Conservation (phyloP, 164 flowering plant species). For the Platanus orientalis region DNA sequence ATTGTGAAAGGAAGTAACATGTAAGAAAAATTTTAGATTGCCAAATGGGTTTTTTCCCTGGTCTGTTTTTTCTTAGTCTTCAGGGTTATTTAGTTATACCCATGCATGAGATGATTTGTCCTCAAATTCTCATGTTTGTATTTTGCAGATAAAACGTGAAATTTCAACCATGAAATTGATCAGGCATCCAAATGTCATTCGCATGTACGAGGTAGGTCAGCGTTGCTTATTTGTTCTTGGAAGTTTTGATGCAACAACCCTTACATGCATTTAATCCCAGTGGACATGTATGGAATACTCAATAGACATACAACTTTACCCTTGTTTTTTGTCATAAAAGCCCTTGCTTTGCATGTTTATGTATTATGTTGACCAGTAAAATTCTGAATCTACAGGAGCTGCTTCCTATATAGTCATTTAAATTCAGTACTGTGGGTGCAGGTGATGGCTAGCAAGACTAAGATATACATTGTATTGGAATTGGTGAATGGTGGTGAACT, state of each 20-base stretch:
- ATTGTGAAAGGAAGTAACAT: too few species aligned
- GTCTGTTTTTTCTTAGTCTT: too few species aligned
- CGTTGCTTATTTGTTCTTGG: not conserved
- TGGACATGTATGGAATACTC: not conserved
- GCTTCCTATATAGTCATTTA: not conserved
- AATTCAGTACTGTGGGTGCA: slow-evolving; percentile 23
- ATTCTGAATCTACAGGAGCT: not conserved
- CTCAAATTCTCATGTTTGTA: slow-evolving; percentile 6
- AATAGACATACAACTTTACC: not conserved
- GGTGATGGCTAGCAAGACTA: slow-evolving; percentile 98
- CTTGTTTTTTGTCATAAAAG: not conserved
- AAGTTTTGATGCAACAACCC: not conserved
- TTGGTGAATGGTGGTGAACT: slow-evolving; percentile 93
- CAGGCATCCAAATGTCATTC: slow-evolving; percentile 87
- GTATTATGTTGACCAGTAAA: not conserved
- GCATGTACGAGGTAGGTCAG: slow-evolving; percentile 73
- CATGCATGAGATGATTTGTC: too few species aligned
- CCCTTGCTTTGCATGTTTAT: not conserved
- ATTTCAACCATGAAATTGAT: slow-evolving; percentile 90
- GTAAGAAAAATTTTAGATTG: too few species aligned
- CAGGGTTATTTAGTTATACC: too few species aligned
- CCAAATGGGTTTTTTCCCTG: too few species aligned
- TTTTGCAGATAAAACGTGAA: slow-evolving; percentile 83
- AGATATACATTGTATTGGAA: slow-evolving; percentile 84
- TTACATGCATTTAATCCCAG: not conserved